Conservation (phyloP, 306 rosid genomes). For the Cucumis melo region DNA sequence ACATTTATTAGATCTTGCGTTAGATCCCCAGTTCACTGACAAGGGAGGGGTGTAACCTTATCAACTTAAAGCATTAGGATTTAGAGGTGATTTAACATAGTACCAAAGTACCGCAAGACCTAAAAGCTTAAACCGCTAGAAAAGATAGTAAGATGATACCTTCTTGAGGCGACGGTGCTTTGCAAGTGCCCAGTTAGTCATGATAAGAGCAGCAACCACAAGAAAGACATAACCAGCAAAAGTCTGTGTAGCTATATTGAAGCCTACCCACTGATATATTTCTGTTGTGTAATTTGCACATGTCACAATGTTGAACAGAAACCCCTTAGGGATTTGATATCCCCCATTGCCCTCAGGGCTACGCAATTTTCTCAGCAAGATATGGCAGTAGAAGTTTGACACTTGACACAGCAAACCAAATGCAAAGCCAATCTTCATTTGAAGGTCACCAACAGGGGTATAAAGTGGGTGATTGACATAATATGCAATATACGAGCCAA, state of each 20-base stretch:
- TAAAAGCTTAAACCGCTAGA: not conserved
- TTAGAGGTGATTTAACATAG: no score
- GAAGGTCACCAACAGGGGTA: constrained; percentile 72
- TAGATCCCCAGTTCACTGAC: not conserved
- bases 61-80: no score
- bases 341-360: constrained; percentile 78
- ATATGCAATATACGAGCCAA: constrained; percentile 71
- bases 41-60: no score
- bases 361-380: constrained; percentile 68
- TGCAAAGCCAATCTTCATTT: constrained; percentile 86
- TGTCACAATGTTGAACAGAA: constrained; percentile 83
- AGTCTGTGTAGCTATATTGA: constrained; percentile 90
- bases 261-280: constrained; percentile 97
- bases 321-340: constrained; percentile 84
- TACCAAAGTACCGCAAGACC: not conserved
- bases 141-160: constrained; percentile 27
- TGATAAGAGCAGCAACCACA: constrained; percentile 64
- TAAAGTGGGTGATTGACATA: constrained; percentile 80
- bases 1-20: not conserved
- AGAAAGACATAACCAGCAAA: constrained; percentile 70
- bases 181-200: constrained; percentile 95
- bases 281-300: constrained; percentile 97
- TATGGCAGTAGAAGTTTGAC: constrained; percentile 68
- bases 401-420: constrained; percentile 68
- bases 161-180: constrained; percentile 92